phyloP scores from a whole-genome alignment of 345 rosid genomes.

The Eutrema yunnanense region DNA sequence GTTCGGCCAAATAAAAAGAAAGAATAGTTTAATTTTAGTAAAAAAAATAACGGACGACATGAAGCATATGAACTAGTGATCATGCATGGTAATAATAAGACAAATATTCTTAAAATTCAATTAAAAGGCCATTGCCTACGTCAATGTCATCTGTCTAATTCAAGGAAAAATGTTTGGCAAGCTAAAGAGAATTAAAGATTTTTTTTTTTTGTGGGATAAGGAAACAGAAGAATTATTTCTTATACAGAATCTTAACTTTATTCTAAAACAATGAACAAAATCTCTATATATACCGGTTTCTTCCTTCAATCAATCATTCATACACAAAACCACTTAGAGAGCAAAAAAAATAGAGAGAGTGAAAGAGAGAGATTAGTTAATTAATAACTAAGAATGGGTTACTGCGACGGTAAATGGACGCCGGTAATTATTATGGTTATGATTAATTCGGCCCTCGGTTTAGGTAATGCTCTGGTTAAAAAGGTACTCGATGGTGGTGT shows the following conservation, averaged over 20 bases:
- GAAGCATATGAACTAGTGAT: not conserved
- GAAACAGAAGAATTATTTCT: not conserved
- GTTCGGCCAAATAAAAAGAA: not conserved
- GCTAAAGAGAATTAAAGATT: not conserved
- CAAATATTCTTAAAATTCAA: not conserved
- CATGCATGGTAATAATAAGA: not conserved
- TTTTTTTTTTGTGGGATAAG: not conserved
- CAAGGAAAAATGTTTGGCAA: not conserved
- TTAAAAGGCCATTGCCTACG: not conserved
- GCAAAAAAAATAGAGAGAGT: not conserved
- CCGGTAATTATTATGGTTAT: slow-evolving; percentile 41
- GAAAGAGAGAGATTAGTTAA: not conserved
- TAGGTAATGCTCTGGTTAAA: slow-evolving; percentile 52
- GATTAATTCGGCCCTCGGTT: slow-evolving; percentile 39
- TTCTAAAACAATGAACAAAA: not conserved
- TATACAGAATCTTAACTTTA: not conserved
- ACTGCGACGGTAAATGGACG: slow-evolving; percentile 42
- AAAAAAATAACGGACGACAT: not conserved
- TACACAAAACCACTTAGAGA: not conserved
- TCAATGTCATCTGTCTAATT: slow-evolving; percentile 15
- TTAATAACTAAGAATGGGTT: slow-evolving; percentile 9
- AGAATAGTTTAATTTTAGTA: not conserved
- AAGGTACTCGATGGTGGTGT: slow-evolving; percentile 49
- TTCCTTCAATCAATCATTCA: slow-evolving; percentile 10
- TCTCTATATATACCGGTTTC: slow-evolving; percentile 9